A percentile compares a stretch with the other conserved stretches of the same genome.
Evolutionary conservation across 192 early-diverging fungal species (phyloP).

Genomic region (Thamnidium elegans): DNA sequence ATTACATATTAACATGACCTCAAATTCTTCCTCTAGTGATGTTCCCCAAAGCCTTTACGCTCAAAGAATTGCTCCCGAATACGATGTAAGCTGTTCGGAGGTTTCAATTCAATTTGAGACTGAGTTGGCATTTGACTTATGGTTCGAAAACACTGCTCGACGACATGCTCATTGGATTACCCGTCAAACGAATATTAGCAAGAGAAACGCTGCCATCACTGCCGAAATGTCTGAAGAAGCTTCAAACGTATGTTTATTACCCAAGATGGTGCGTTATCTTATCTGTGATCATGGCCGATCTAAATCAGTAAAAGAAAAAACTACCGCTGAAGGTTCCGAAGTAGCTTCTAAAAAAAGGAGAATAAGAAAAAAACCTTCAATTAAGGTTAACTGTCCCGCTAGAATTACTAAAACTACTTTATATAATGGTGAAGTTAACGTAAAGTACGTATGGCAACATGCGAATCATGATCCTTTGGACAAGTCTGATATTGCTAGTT

Average conservation of each 20-base stretch:
- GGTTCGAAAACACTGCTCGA: neutral
- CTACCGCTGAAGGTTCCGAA: neutral
- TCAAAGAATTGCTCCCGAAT: neutral
- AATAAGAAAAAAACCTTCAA: neutral
- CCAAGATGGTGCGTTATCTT: neutral
- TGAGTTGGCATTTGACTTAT: neutral
- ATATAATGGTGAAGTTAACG: neutral
- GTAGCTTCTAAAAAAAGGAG: neutral
- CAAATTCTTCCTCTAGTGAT: too few species aligned
- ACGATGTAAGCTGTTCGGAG: neutral
- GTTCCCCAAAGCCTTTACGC: neutral
- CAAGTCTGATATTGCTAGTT: neutral
- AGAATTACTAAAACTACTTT: neutral
- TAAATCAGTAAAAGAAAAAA: neutral
- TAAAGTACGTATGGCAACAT: neutral
- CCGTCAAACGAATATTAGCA: neutral
- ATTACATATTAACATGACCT: too few species aligned
- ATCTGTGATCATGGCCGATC: neutral
- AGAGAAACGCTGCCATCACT: neutral
- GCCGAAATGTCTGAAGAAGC: neutral
- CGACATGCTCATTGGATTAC: neutral
- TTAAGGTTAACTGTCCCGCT: conserved; percentile 1
- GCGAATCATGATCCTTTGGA: neutral
- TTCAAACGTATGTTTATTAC: neutral
- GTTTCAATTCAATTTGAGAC: neutral